A percentile compares a stretch with the other conserved stretches of the same genome.
Conservation (phyloP, 306 rosid genomes). For the Casuarina equisetifolia region DNA sequence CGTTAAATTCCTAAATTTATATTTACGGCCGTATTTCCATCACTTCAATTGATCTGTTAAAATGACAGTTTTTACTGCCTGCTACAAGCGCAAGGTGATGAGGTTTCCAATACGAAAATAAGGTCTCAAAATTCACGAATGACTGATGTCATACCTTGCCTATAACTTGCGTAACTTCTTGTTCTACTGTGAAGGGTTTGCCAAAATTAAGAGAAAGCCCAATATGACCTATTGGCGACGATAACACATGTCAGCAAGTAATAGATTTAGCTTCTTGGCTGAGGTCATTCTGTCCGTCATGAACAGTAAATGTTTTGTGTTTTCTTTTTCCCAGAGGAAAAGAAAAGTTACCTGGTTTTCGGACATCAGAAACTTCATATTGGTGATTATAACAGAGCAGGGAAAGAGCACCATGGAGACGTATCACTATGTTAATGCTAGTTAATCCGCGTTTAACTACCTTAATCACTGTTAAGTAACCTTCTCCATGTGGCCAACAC, state of each 20-base stretch:
- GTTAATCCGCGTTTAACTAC: constrained; percentile 9
- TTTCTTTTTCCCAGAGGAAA: background rate
- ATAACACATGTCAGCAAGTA: background rate
- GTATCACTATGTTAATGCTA: background rate
- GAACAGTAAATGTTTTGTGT: background rate
- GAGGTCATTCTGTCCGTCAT: background rate
- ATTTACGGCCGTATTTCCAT: too few species aligned
- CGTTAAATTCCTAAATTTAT: too few species aligned
- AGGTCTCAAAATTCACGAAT: too few species aligned
- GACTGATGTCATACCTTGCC: background rate
- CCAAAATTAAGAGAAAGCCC: background rate
- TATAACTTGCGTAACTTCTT: background rate
- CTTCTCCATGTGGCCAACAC: constrained; percentile 14
- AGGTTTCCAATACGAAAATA: too few species aligned
- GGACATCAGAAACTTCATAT: background rate
- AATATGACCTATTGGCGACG: background rate
- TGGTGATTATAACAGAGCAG: too few species aligned
- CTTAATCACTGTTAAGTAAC: constrained; percentile 1
- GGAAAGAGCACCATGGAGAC: background rate
- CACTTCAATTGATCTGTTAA: background rate
- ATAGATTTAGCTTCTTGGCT: background rate
- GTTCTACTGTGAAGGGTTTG: background rate
- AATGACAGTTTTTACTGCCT: background rate
- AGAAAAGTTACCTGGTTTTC: background rate
- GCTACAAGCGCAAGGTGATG: background rate